phyloP scores from a whole-genome alignment of 768 basidiomycete genomes.

The Tulasnella calospora region DNA sequence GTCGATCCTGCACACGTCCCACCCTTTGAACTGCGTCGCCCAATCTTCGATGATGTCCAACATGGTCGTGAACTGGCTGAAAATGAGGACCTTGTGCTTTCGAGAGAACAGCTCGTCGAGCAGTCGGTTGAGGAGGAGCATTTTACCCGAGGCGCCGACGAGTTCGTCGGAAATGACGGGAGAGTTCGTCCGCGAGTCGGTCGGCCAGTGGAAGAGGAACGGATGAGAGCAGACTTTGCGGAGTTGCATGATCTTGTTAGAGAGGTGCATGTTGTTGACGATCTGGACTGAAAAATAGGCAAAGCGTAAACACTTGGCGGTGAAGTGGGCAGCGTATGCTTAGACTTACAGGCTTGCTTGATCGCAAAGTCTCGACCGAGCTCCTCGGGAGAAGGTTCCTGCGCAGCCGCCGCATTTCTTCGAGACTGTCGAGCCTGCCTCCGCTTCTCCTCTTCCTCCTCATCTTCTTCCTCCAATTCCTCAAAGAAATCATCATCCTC shows the following conservation, averaged over 20 bases:
- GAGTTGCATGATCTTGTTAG: slow-evolving; percentile 95
- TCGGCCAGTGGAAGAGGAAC: slow-evolving; percentile 81
- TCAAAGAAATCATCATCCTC: slow-evolving; percentile 48
- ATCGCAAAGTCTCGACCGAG: slow-evolving; percentile 55
- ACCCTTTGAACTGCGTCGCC: slow-evolving; percentile 78
- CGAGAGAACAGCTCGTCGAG: slow-evolving; percentile 70
- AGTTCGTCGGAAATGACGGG: slow-evolving; percentile 71
- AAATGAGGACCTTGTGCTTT: slow-evolving; percentile 44
- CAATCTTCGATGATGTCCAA: slow-evolving; percentile 95
- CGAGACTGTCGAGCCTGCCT: slow-evolving; percentile 41
- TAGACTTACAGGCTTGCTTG: slow-evolving; percentile 54
- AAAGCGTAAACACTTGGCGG: not conserved
- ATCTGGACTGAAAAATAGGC: slow-evolving; percentile 54
- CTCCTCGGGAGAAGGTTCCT: slow-evolving; percentile 48
- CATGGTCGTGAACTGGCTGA: slow-evolving; percentile 91
- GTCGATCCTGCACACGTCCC: slow-evolving; percentile 87
- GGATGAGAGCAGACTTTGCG: slow-evolving; percentile 96
- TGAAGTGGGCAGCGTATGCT: not conserved
- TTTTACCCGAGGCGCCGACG: slow-evolving; percentile 87
- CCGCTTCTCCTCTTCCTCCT: slow-evolving; percentile 36
- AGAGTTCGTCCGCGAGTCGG: slow-evolving; percentile 55
- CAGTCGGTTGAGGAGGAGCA: slow-evolving; percentile 90
- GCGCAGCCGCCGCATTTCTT: slow-evolving; percentile 28
- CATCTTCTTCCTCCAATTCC: slow-evolving; percentile 59
- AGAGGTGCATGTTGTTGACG: slow-evolving; percentile 87